A percentile compares a stretch with the other conserved stretches of the same genome.
These are phyloP conservation scores for Cicer yamashitae DNA, from an alignment of 306 rosid species.

Conservation along the genomic window DNA sequence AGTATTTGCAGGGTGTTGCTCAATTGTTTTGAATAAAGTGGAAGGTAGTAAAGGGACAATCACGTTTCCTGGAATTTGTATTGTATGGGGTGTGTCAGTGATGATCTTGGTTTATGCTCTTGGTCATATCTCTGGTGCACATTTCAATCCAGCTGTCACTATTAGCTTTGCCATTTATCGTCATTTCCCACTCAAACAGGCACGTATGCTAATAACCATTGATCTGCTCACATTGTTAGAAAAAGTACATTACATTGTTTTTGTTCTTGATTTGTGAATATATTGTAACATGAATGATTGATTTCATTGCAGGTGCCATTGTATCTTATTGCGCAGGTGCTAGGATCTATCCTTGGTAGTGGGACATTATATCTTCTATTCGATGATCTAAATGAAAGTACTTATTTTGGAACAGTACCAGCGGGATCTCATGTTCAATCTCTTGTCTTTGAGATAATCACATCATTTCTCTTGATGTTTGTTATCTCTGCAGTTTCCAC, in stretches of 20 bases:
- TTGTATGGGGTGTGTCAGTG: constrained; percentile 58
- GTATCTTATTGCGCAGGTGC: constrained; percentile 55
- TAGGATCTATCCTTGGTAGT: constrained; percentile 70
- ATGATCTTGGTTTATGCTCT: constrained; percentile 63
- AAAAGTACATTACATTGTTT: too few species aligned
- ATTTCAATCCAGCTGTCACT: constrained; percentile 70
- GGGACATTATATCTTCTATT: constrained; percentile 59
- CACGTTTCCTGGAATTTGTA: constrained; percentile 65
- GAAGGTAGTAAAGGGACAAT: constrained; percentile 55
- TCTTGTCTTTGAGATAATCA: constrained; percentile 59
- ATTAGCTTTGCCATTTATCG: constrained; percentile 59
- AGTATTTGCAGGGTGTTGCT: constrained; percentile 66
- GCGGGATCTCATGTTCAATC: constrained; percentile 55
- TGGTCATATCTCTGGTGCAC: constrained; percentile 76
- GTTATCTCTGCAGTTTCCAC: constrained; percentile 80
- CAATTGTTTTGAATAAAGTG: constrained; percentile 51
- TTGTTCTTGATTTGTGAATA: too few species aligned
- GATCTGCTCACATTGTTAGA: background rate
- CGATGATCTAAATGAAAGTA: constrained; percentile 21
- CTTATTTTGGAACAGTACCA: constrained; percentile 66
- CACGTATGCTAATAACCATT: background rate
- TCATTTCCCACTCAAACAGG: constrained; percentile 57
- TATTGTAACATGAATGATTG: background rate
- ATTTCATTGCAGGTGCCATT: constrained; percentile 58
- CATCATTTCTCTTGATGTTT: constrained; percentile 70